A percentile compares a stretch with the other conserved stretches of the same genome.
Conservation (phyloP, 345 rosid species). For the Salix caprea region DNA sequence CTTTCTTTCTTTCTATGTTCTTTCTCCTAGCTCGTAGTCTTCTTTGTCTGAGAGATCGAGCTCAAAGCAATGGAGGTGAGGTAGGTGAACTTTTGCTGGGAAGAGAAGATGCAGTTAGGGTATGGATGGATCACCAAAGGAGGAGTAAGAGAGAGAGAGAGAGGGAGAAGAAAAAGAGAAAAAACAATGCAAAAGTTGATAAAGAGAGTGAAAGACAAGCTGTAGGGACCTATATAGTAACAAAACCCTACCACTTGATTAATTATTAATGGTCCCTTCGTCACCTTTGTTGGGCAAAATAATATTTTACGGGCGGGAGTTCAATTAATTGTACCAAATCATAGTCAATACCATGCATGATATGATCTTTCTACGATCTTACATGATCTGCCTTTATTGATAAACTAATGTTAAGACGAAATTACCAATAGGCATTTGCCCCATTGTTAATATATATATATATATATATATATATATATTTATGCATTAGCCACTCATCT, state of each 20-base stretch:
- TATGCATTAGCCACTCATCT: no score
- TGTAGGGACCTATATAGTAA: background rate
- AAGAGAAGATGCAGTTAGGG: background rate
- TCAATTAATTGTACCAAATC: background rate
- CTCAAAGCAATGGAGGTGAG: background rate
- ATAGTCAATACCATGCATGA: background rate
- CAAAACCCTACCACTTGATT: conserved; percentile 1
- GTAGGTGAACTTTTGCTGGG: background rate
- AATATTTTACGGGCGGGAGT: no score
- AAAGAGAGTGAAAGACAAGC: background rate
- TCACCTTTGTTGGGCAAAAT: no score
- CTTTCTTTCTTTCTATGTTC: background rate
- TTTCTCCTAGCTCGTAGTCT: background rate
- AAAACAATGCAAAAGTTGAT: background rate
- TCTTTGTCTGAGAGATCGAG: background rate
- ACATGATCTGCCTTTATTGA: no score
- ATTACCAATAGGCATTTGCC: no score
- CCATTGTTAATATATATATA: no score
- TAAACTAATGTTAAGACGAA: no score
- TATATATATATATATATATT: no score
- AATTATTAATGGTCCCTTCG: background rate
- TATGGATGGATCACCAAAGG: background rate
- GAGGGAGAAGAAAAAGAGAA: no score
- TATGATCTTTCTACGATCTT: no score
- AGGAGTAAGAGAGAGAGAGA: background rate